A percentile compares a stretch with the other conserved stretches of the same genome.
Conservation (phyloP, 441 rosid genomes). For the Daphne laureola region DNA sequence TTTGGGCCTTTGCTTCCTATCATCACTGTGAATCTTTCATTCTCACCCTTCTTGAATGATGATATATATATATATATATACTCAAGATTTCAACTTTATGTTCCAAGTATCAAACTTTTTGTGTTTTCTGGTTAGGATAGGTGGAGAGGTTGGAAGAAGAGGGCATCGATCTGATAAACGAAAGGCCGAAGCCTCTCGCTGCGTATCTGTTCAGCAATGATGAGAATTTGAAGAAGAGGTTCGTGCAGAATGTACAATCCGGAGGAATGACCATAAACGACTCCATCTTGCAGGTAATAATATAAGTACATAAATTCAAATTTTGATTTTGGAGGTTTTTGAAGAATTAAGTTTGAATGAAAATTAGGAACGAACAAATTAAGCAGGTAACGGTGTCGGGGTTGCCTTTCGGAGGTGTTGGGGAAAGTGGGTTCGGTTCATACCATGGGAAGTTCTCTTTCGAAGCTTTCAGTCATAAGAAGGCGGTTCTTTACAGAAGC, state of each 20-base stretch:
- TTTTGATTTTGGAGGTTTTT: too few relatives aligned
- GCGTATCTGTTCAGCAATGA: constrained; percentile 76
- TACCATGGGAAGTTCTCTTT: constrained; percentile 65
- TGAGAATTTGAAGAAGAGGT: constrained; percentile 52
- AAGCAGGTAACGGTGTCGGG: constrained; percentile 41
- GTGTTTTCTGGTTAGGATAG: constrained; percentile 18
- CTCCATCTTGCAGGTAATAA: constrained; percentile 58
- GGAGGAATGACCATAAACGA: constrained; percentile 86
- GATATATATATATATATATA: not conserved
- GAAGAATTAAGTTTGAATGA: too few relatives aligned
- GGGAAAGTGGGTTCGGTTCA: constrained; percentile 64
- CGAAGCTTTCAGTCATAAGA: constrained; percentile 59
- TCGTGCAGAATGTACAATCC: constrained; percentile 51
- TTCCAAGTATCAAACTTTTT: too few relatives aligned
- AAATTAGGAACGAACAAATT: too few relatives aligned
- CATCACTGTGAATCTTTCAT: constrained; percentile 28
- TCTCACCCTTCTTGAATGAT: not conserved
- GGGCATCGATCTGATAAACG: constrained; percentile 45
- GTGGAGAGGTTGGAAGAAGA: constrained; percentile 58
- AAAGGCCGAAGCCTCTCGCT: constrained; percentile 77
- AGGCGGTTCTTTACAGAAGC: constrained; percentile 49
- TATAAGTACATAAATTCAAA: constrained; percentile 1
- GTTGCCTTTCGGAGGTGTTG: constrained; percentile 64
- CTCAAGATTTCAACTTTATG: not conserved
- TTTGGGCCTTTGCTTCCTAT: constrained; percentile 68